Conservation (phyloP, 169 alveolate genomes). For the Eimeria acervulina region DNA sequence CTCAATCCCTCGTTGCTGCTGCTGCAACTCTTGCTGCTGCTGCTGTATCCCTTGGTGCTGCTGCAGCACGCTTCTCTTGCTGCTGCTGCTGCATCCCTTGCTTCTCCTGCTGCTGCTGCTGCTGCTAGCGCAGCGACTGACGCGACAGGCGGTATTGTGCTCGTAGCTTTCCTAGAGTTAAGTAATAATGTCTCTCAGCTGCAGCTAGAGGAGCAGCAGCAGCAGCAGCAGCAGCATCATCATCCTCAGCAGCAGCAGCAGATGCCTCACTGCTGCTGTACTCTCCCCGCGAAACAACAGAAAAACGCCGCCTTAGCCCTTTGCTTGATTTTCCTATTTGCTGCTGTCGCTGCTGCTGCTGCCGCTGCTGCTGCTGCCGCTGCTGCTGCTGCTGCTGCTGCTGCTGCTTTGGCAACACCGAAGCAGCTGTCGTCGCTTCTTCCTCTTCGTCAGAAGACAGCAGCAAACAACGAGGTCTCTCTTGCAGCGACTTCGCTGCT, state of each 20-base stretch:
- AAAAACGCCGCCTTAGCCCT: background rate
- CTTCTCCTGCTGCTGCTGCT: background rate
- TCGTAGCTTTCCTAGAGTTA: conserved; percentile 6
- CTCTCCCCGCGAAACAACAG: background rate
- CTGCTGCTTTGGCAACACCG: conserved; percentile 12
- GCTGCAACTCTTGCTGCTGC: background rate
- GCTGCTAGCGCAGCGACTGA: conserved; percentile 55
- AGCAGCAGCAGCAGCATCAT: conserved; percentile 41
- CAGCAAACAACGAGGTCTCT: conserved; percentile 64
- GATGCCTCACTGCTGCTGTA: conserved; percentile 52
- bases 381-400: conserved; percentile 65
- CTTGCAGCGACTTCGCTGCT: background rate
- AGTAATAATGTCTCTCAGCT: conserved; percentile 17
- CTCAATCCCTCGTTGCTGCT: too few relatives aligned
- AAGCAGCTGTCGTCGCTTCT: background rate
- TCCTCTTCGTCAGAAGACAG: conserved; percentile 71
- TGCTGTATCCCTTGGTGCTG: background rate
- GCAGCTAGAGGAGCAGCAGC: conserved; percentile 69
- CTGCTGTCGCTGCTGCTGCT: conserved; percentile 39
- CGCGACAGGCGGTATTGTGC: conserved; percentile 46
- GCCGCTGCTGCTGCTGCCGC: conserved; percentile 37
- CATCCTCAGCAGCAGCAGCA: background rate
- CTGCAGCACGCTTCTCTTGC: background rate
- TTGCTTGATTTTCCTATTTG: background rate
- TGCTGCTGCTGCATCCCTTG: background rate